A percentile compares a stretch with the other conserved stretches of the same genome.
Evolutionary conservation across 2,329 filamentous ascomycete species (phyloP).

Genomic region (Magnaporthiopsis incrustans): DNA sequence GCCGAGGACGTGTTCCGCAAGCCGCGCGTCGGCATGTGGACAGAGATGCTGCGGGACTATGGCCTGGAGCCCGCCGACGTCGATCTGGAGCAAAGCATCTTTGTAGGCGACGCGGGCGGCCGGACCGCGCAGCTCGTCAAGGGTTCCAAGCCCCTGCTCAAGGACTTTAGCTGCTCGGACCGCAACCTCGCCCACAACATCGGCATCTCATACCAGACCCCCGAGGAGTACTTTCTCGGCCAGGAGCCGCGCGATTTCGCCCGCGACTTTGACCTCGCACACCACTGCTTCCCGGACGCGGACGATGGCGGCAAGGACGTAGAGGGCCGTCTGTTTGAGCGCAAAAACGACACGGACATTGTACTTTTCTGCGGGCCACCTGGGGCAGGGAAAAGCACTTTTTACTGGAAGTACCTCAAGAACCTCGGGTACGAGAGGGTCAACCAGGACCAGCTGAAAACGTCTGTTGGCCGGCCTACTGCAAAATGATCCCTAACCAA

Average conservation of each 20-base stretch:
- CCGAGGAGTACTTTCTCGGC: constrained; percentile 83
- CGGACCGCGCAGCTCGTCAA: constrained; percentile 34
- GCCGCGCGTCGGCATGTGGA: constrained; percentile 85
- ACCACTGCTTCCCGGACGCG: constrained; percentile 38
- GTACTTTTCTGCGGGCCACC: constrained; percentile 85
- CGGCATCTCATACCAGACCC: constrained; percentile 72
- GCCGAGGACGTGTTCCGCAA: constrained; percentile 77
- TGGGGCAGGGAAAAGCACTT: constrained; percentile 85
- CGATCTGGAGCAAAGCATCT: constrained; percentile 67
- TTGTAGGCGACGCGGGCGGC: constrained; percentile 80
- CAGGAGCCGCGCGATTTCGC: constrained; percentile 57
- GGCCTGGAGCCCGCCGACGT: constrained; percentile 46
- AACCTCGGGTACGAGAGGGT: constrained; percentile 75
- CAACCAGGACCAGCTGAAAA: constrained; percentile 86
- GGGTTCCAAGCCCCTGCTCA: constrained; percentile 24
- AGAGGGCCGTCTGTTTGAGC: constrained; percentile 39
- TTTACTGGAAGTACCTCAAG: constrained; percentile 71
- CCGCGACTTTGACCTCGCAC: constrained; percentile 62
- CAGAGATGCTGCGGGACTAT: constrained; percentile 49
- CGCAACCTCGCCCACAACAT: constrained; percentile 80
- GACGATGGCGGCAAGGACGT: constrained; percentile 11
- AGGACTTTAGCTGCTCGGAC: constrained; percentile 60
- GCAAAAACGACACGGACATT: constrained; percentile 61
- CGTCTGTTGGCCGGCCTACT: constrained; percentile 25
- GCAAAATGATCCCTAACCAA: constrained; percentile 12